Evolutionary conservation across 2,329 filamentous ascomycete species (phyloP), one percentile per base, ranked within the genome.

Genomic region (Fusarium sp.): DNA sequence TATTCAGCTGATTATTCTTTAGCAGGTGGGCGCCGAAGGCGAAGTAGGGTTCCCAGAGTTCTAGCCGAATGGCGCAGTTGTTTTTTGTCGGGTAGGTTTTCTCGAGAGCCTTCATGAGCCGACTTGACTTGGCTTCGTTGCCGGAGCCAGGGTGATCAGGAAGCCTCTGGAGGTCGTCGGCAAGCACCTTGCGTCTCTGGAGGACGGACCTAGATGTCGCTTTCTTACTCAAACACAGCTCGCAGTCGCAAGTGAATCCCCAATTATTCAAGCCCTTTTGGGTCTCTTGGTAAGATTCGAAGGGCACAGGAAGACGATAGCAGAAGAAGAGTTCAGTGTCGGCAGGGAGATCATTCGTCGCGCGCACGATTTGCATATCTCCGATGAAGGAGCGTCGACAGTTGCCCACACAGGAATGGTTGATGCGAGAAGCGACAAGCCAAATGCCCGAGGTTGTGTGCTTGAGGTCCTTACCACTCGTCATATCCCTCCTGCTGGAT

Each of bases 351-450:
- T 60, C 54, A n/a, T 9, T 59, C 9, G 54, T 63, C 6, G 60
- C 60, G n/a, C 60, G 60, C 4, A 63, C 35, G n/a, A 63, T 63
- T 26, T 63, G 42, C 42, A 60, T 63, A 2, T 63, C 54, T 26
- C 60, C 53, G 8, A 63, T 63, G 15, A 63, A 63, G 22, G 60
- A 63, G 18, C 54, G 53, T 41, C n/a, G 54, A 47, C 60, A 63
- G 35, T 63, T 63, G 8, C 42, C 41, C 6, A 47, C 35, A n/a
- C 53, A 63, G 14, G 60, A 60, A 39, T 63, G 60, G 13, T 63
- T 63, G 12, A 63, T 63, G 35, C 42, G 54, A 12, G 60, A 63
- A 18, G 54, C 54, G 15, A 63, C 9, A 6, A 60, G 54, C 60
- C 42, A 63, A 18, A 63, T 48, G 3, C 54, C 60, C 5, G 53